Evolutionary conservation across 345 rosid species (phyloP), one percentile per base, ranked within the genome.

Genomic region (Noccaea bulbosa): DNA sequence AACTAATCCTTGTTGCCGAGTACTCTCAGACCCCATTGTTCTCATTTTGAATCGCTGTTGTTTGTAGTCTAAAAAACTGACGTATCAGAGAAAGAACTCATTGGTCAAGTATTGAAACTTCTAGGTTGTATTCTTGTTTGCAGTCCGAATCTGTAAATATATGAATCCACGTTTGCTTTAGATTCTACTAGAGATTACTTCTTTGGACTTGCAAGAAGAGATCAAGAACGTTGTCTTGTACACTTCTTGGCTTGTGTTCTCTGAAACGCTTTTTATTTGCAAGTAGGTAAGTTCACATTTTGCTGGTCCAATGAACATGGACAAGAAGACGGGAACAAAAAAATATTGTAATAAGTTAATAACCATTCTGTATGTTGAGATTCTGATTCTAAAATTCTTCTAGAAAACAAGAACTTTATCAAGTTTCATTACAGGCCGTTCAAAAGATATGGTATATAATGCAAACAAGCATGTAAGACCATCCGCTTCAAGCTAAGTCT

Each of bases 11-110:
- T 53, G 62, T 67, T 48, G 16, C 27, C 8, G 16, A 39, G 56
- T 44, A 22, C 11, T 11, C 11, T 11, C 37, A 11, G 17, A 61
- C 44, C 24, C 24, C 51, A 51, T 51, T 51, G 51, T 53, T 47
- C 46, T 38, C 57, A 41, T 27, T 62, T 71, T 27, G 30, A 27
- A 27, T 27, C 30, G 24, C 48, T 75, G 62, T 52, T 65, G 76
- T 69, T 56, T 63, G 79, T 78, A 67, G 84, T 71, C 78, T 65
- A 20, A 6, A 61, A 51, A 67, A 73, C 80, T 78, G 84, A 81
- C 85, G 65, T 69, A 70, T 72, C 70, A 69, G 72, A 69, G 72
- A 78, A 65, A 65, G 69, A 78, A 56, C 76, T 34, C 52, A 32
- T 40, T 79, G 57, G 64, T 77, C 73, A 62, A 62, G 61, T 76